phyloP scores from a whole-genome alignment of 164 flowering plant species.

The Annona cherimola region DNA sequence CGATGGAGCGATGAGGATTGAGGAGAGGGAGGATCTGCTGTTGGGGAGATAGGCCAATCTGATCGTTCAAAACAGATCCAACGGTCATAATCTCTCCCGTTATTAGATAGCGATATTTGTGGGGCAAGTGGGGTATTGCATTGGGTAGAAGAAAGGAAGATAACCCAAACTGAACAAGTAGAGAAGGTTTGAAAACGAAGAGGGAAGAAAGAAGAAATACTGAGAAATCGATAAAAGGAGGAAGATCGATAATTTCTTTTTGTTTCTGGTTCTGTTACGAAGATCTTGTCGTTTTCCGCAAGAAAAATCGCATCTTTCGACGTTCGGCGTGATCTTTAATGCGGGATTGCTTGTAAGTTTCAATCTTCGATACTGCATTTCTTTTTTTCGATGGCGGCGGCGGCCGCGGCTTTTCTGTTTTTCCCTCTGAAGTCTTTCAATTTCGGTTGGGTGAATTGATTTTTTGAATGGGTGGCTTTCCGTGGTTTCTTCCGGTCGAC shows the following conservation, averaged over 20 bases:
- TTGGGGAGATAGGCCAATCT: conserved; percentile 17
- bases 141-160: not conserved
- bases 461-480: not conserved
- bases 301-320: conserved; percentile 4
- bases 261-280: conserved; percentile 1
- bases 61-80: conserved; percentile 17
- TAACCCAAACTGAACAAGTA: not conserved
- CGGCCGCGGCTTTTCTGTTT: too few species aligned
- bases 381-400: not conserved
- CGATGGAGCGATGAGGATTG: not conserved
- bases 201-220: not conserved
- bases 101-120: not conserved
- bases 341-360: conserved; percentile 15
- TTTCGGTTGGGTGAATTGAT: not conserved
- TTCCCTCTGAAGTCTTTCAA: too few species aligned
- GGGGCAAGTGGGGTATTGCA: not conserved
- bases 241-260: not conserved
- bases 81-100: not conserved
- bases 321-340: conserved; percentile 7
- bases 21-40: too few species aligned
- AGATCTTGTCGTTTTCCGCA: not conserved
- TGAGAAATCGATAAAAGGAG: not conserved
- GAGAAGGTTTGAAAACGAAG: not conserved
- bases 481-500: not conserved
- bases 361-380: not conserved